Conservation (phyloP, 2,329 filamentous ascomycete species). For the Tolypocladium ovalisporum region DNA sequence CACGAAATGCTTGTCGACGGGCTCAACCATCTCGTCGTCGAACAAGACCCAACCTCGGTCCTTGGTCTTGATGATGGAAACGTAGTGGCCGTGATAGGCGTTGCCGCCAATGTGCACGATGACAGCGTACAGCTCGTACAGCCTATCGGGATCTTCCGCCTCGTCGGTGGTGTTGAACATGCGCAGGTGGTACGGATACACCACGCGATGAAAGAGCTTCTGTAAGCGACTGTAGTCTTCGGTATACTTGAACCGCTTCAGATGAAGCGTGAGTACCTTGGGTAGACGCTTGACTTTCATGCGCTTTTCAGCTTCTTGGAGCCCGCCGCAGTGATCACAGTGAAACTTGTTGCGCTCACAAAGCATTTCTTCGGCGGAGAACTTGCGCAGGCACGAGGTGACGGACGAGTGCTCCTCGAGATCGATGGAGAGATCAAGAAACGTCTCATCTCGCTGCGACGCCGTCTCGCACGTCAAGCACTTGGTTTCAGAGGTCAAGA, state of each 20-base stretch:
- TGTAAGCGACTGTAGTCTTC: conserved; percentile 89
- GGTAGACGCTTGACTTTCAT: conserved; percentile 98
- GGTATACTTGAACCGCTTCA: conserved; percentile 98
- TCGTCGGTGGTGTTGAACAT: conserved; percentile 98
- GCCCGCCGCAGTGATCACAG: conserved; percentile 89
- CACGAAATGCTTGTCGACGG: conserved; percentile 92
- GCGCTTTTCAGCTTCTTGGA: conserved; percentile 95
- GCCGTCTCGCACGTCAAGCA: conserved; percentile 94
- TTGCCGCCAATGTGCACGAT: conserved; percentile 96
- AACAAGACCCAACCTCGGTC: conserved; percentile 94
- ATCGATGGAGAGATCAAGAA: conserved; percentile 92
- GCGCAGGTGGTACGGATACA: conserved; percentile 92
- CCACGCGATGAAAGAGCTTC: conserved; percentile 92
- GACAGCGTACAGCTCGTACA: conserved; percentile 95
- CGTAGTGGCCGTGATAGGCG: conserved; percentile 95
- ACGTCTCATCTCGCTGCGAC: conserved; percentile 90
- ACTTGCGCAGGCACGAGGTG: conserved; percentile 87
- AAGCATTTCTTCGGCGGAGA: conserved; percentile 96
- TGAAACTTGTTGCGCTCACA: conserved; percentile 99
- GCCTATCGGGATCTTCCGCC: conserved; percentile 79
- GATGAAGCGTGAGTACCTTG: conserved; percentile 79
- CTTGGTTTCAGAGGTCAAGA: conserved; percentile 89
- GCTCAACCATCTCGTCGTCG: conserved; percentile 97
- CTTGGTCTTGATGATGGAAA: conserved; percentile 94
- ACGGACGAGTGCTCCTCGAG: conserved; percentile 92